Evolutionary conservation across 306 rosid genomes (phyloP), one percentile per base, ranked within the genome.

Genomic region (Vachellia collinsii): DNA sequence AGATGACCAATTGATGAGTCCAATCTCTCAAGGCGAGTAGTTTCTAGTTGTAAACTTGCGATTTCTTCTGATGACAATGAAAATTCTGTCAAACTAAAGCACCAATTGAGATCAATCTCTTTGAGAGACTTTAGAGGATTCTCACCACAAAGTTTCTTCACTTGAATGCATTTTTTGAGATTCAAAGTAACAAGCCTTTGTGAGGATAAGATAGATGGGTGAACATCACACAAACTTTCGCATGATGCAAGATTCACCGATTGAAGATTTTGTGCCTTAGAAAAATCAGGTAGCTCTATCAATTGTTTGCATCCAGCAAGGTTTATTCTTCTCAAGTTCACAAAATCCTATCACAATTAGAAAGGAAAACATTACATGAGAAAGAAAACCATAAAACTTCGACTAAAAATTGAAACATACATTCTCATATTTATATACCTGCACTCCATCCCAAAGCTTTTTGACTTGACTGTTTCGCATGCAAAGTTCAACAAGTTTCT

Each of bases 211-310:
- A 75, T 34, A 34, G 84, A 81, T 43, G 53, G 71, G 20, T 76
- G 85, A 46, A 76, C 68, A 6, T 50, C 8, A 47, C 36, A 41
- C 77, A 82, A 39, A 39, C 29, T 48, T 37, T 2, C 1, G 20
- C 81, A 82, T 8, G 7, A 16, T 10, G 23, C 6, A 61, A 82
- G 22, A 41, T 61, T 10, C 22, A 77, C 38, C 11, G 7, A 36
- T 29, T 77, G 67, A 70, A 82, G 85, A 36, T 70, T 70, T 29
- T 63, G 36, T 12, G 78, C 78, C 76, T 38, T 38, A 0, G 69
- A 70, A 16, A 77, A 59, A 63, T 82, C 74, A 0, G 81, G 78
- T 7, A 77, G 77, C 65, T 82, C 78, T 8, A 38, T 50, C 62
- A 82, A 8, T 4, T 70, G 54, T 5, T 4, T 1, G 43, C 37